A percentile compares a stretch with the other conserved stretches of the same genome.
These are phyloP conservation scores for Neurospora sp. DNA, from an alignment of 495 filamentous ascomycete genomes.

Conservation along the genomic window DNA sequence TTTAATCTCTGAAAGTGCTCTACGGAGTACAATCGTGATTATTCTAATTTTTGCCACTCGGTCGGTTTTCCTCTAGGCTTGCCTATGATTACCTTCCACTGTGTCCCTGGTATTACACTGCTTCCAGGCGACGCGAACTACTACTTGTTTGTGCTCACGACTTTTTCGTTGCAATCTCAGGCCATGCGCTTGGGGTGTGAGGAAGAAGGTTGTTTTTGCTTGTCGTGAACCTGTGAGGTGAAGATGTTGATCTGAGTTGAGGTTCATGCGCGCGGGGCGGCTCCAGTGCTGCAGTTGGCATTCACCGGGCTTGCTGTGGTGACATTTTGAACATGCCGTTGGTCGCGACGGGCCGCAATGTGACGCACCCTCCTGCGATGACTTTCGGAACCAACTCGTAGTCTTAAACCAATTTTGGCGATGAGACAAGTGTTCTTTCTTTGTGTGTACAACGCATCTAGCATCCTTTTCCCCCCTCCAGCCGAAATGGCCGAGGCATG, in stretches of 20 bases:
- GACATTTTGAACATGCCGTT: neutral
- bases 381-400: neutral
- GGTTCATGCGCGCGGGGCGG: neutral
- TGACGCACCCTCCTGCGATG: neutral
- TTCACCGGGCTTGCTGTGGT: neutral
- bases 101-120: conserved; percentile 89
- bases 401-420: neutral
- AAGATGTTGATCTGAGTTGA: neutral
- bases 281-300: neutral
- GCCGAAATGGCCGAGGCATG: neutral
- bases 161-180: conserved; percentile 42
- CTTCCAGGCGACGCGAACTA: conserved; percentile 69
- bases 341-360: neutral
- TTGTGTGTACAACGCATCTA: neutral
- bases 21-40: conserved; percentile 71
- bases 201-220: conserved; percentile 39
- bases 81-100: conserved; percentile 58
- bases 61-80: conserved; percentile 50
- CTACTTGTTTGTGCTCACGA: neutral
- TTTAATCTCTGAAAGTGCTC: conserved; percentile 70
- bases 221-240: neutral
- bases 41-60: conserved; percentile 61
- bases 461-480: neutral
- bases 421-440: neutral
- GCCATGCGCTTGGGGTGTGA: conserved; percentile 46